Base-by-base conservation (phyloP, 768 basidiomycete species). In the Termitomyces sp. region DNA sequence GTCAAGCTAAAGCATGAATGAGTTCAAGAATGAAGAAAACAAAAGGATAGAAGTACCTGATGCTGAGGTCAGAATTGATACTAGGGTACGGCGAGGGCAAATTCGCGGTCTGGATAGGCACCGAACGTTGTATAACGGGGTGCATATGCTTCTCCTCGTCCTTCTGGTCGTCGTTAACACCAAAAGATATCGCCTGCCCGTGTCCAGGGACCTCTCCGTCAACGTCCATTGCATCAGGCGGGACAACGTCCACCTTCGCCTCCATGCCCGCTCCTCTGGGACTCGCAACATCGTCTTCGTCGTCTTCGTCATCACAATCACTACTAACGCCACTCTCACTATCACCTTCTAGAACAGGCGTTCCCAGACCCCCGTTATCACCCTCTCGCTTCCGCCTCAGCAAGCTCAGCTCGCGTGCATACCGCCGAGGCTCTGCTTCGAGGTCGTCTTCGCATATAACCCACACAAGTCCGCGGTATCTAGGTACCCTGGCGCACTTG, bases 401-500 rank as follows among this genome's bases (percentile, higher is more conserved):
- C 43, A 79, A 63, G 17, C 69, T 65, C 6, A 79, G 70, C 5
- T 60, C 60, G 25, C 60, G 55, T 4, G 52, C 57, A 47, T 68
- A 69, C 15, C 53, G 49, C 11, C 51, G 20, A 8, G 60, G 56
- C n/a, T 69, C 73, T 29, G 67, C 65, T 47, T 76, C 73, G 4
- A 83, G 66, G 70, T 91, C 89, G 52, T 90, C 91, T 67, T 91
- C 89, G 64, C 84, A 86, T 47, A 90, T 81, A 67, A 92, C 92
- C 86, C 90, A 92, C n/a, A 91, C 76, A 59, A 94, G 83, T 0
- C 92, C 92, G n/a, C 92, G 72, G 71, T 86, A 87, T 32, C 70
- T 63, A 5, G 84, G 83, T 0, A 66, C 65, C n/a, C 34, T 59
- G 5, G 37, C 59, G 5, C 49, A 46, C 32, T 38, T 55, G 32